Base-by-base conservation (phyloP, 2,329 filamentous ascomycete species). In the Aspergillus udagawae region DNA sequence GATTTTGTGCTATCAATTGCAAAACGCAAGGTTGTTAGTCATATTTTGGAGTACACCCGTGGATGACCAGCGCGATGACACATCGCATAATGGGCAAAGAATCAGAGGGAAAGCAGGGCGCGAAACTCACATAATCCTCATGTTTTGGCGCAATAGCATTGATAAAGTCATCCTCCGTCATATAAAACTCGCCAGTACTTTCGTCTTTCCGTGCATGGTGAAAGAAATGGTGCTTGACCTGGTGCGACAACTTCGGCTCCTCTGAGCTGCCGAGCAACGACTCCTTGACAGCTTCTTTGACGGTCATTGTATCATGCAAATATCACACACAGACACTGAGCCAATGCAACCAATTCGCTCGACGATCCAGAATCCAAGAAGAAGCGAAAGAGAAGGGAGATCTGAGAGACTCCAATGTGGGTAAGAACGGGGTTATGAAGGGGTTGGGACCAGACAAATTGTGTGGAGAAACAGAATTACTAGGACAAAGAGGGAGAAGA, bases 141-240 rank as follows among this genome's bases (percentile, higher is more conserved):
- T 86, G 82, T 50, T 83, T 82, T 4, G 94, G 94, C 66, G 91
- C 92, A 78, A 99, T 86, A 28, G 93, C 93, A 69, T 92, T 82
- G 67, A 97, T 86, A 74, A 99, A 99, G 73, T 95, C 85, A n/a
- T 92, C 85, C 60, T 89, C 85, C 49, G 83, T 86, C 84, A 99
- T 89, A 71, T 84, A 91, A 56, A 86, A 80, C 69, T 97, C 91
- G 57, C 89, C 92, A 9, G 86, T 83, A 65, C 86, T 81, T 59
- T 87, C 80, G 70, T 96, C 91, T 73, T 88, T 89, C 69, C 83
- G 77, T 44, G 94, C 91, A 79, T 92, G 82, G 70, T 84, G 84
- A 66, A 86, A 77, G 76, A 97, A 99, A 61, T 86, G 86, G 57
- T 86, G 80, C 76, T 87, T 90, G 63, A 88, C 87, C 74, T 92